phyloP scores from a whole-genome alignment of 441 rosid species.

The Arabidopsis hybrid region DNA sequence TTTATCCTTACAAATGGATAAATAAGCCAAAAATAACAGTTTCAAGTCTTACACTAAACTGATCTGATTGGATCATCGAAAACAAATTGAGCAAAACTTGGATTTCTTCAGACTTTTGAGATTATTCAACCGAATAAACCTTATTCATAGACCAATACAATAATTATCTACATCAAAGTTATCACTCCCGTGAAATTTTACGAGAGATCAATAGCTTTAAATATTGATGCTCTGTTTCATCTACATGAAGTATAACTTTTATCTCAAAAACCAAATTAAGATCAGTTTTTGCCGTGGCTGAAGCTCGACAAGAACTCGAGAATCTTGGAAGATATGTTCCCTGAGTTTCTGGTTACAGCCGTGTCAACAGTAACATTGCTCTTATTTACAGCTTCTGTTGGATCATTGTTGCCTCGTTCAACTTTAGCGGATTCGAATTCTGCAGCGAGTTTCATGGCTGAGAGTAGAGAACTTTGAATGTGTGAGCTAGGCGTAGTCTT shows the following conservation, averaged over 20 bases:
- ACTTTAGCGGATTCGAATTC: conserved; percentile 62
- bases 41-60: too few relatives aligned
- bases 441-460: conserved; percentile 68
- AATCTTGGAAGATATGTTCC: conserved; percentile 56
- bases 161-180: not conserved
- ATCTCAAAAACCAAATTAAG: not conserved
- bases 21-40: too few relatives aligned
- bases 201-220: not conserved
- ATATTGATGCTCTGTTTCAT: conserved; percentile 1
- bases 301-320: conserved; percentile 61
- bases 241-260: not conserved
- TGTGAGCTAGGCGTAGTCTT: conserved; percentile 48
- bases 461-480: conserved; percentile 56
- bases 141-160: not conserved
- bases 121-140: too few relatives aligned
- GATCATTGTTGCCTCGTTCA: conserved; percentile 37
- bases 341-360: conserved; percentile 37
- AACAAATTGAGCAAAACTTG: too few relatives aligned
- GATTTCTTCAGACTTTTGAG: too few relatives aligned
- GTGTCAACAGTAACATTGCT: conserved; percentile 29
- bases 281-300: conserved; percentile 34
- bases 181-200: not conserved
- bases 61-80: too few relatives aligned
- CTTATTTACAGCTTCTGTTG: conserved; percentile 36
- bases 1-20: too few relatives aligned